Conservation (phyloP, 495 filamentous ascomycete genomes). For the Aspergillus leporis region DNA sequence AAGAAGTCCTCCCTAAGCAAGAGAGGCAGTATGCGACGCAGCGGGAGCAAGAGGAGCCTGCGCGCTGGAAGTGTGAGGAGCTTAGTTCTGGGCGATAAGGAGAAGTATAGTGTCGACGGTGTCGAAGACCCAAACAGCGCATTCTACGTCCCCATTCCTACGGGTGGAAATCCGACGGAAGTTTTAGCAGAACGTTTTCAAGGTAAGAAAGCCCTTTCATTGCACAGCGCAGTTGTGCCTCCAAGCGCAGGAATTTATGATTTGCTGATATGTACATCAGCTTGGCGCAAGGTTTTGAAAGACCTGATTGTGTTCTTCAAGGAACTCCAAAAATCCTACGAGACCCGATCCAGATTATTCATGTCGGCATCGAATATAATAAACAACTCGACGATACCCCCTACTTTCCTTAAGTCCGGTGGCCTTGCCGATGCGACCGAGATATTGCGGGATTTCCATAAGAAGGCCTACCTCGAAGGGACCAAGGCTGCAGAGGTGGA, state of each 20-base stretch:
- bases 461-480: conserved; percentile 74
- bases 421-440: conserved; percentile 85
- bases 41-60: conserved; percentile 71
- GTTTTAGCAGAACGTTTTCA: conserved; percentile 87
- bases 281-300: conserved; percentile 94
- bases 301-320: conserved; percentile 93
- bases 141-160: conserved; percentile 88
- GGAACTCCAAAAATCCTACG: conserved; percentile 89
- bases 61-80: conserved; percentile 81
- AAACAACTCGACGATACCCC: conserved; percentile 73
- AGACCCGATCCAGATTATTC: conserved; percentile 78
- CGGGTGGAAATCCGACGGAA: conserved; percentile 83
- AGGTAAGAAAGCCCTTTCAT: conserved; percentile 53
- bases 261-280: conserved; percentile 46
- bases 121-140: conserved; percentile 76
- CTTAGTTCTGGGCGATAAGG: conserved; percentile 61
- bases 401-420: conserved; percentile 70
- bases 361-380: conserved; percentile 80
- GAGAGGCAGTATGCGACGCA: conserved; percentile 73
- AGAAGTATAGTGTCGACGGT: conserved; percentile 56
- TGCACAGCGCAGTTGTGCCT: background rate
- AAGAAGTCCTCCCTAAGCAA: conserved; percentile 80
- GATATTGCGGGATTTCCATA: conserved; percentile 80
- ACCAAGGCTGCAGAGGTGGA: conserved; percentile 90
- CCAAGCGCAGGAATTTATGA: background rate